Percentiles rank a stretch among this genome's conserved stretches.
Evolutionary conservation across 2,329 filamentous ascomycete genomes (phyloP).

Genomic region (Sclerotinia sclerotiorum): DNA sequence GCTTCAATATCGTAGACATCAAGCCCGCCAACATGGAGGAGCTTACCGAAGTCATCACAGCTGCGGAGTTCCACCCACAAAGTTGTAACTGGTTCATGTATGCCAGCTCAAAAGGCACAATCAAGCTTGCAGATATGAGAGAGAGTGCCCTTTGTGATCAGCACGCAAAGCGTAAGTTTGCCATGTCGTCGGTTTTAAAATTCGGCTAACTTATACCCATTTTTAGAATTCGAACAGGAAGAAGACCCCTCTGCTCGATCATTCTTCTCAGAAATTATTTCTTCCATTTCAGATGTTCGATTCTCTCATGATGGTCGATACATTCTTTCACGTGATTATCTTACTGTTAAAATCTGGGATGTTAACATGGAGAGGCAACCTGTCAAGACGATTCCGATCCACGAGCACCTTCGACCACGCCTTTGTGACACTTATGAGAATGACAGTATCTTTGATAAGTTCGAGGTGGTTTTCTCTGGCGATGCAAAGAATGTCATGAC

Average conservation of each 20-base stretch:
- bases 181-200: not conserved
- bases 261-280: constrained; percentile 99
- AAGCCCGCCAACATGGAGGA: constrained; percentile 99
- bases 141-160: constrained; percentile 94
- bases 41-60: constrained; percentile 96
- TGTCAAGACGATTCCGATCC: constrained; percentile 97
- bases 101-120: constrained; percentile 96
- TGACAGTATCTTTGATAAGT: constrained; percentile 99
- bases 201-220: constrained; percentile 24
- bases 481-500: constrained; percentile 99
- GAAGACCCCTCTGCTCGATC: constrained; percentile 95
- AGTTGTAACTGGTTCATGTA: constrained; percentile 99
- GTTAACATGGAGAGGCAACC: constrained; percentile 98
- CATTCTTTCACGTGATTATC: constrained; percentile 94
- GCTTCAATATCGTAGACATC: constrained; percentile 99
- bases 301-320: constrained; percentile 97
- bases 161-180: constrained; percentile 76
- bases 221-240: constrained; percentile 93
- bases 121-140: constrained; percentile 98
- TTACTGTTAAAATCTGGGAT: constrained; percentile 99
- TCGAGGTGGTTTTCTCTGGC: constrained; percentile 97
- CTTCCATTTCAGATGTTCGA: constrained; percentile 96
- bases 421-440: constrained; percentile 99
- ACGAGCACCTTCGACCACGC: constrained; percentile 90
- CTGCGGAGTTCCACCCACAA: constrained; percentile 92